These are phyloP conservation scores for Melaleuca quinquenervia DNA, from an alignment of 345 rosid species.

Conservation along the genomic window DNA sequence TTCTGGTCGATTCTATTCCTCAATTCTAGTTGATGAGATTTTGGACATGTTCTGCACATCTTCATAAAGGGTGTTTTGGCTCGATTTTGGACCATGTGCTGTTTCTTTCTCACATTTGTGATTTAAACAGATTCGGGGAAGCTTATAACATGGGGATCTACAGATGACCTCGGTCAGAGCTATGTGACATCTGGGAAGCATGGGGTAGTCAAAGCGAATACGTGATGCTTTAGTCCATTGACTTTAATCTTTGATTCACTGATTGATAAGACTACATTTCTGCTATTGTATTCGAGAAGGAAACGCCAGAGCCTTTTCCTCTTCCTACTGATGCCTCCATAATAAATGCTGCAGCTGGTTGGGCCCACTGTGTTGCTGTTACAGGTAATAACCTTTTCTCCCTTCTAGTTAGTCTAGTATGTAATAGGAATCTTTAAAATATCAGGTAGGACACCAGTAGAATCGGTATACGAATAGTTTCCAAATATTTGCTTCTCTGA, in stretches of 20 bases:
- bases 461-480: background rate
- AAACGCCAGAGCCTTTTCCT: slow-evolving; percentile 91
- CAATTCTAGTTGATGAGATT: background rate
- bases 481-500: background rate
- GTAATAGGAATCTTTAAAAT: background rate
- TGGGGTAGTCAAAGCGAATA: slow-evolving; percentile 39
- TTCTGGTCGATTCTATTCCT: background rate
- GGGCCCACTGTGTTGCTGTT: slow-evolving; percentile 96
- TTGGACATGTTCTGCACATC: background rate
- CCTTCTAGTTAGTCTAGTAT: background rate
- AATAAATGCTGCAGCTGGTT: slow-evolving; percentile 76
- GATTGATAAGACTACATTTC: background rate
- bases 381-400: slow-evolving; percentile 38
- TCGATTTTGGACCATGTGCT: too few relatives aligned
- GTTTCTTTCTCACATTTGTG: background rate
- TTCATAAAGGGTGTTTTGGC: background rate
- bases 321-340: slow-evolving; percentile 69
- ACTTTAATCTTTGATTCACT: background rate
- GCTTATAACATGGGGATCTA: slow-evolving; percentile 98
- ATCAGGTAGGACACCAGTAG: background rate
- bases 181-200: slow-evolving; percentile 94
- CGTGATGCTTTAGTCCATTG: background rate
- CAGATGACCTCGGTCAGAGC: slow-evolving; percentile 99
- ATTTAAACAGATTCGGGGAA: slow-evolving; percentile 63
- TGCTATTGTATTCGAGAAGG: slow-evolving; percentile 27